These are phyloP conservation scores for Termitomyces bulborhizus DNA, from an alignment of 768 basidiomycete species.

Conservation along the genomic window DNA sequence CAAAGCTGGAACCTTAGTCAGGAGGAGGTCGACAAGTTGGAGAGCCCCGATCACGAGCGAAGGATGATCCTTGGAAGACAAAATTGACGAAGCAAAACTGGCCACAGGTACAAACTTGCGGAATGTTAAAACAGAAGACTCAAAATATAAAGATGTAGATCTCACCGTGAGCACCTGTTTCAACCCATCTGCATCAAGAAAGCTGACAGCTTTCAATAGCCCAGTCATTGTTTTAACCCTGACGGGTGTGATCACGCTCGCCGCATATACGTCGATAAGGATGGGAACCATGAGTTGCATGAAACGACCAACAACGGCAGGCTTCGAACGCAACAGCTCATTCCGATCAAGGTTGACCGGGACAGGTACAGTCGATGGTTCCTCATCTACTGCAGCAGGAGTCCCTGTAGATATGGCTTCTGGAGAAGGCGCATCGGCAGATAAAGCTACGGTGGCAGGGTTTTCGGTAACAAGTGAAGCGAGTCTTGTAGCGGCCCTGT, in stretches of 20 bases:
- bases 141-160: conserved; percentile 8
- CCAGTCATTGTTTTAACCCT: conserved; percentile 86
- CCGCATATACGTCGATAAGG: conserved; percentile 98
- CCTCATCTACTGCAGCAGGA: conserved; percentile 33
- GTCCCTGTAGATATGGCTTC: conserved; percentile 20
- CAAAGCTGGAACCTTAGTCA: conserved; percentile 75
- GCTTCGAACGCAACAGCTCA: conserved; percentile 68
- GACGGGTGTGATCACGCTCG: conserved; percentile 84
- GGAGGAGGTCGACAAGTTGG: conserved; percentile 88
- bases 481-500: conserved; percentile 65
- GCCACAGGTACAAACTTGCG: conserved; percentile 87
- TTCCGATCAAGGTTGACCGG: conserved; percentile 50
- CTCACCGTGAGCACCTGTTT: conserved; percentile 73
- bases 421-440: conserved; percentile 22
- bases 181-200: conserved; percentile 72
- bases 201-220: conserved; percentile 86
- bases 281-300: conserved; percentile 89
- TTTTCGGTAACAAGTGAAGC: conserved; percentile 26
- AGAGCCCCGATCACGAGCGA: conserved; percentile 82
- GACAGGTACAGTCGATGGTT: conserved; percentile 25
- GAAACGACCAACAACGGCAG: conserved; percentile 75
- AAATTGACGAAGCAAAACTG: conserved; percentile 88
- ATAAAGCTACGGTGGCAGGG: neutral
- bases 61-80: conserved; percentile 89
- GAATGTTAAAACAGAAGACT: conserved; percentile 5